These are phyloP conservation scores for Asterophora parasitica DNA, from an alignment of 768 basidiomycete genomes.

Conservation along the genomic window DNA sequence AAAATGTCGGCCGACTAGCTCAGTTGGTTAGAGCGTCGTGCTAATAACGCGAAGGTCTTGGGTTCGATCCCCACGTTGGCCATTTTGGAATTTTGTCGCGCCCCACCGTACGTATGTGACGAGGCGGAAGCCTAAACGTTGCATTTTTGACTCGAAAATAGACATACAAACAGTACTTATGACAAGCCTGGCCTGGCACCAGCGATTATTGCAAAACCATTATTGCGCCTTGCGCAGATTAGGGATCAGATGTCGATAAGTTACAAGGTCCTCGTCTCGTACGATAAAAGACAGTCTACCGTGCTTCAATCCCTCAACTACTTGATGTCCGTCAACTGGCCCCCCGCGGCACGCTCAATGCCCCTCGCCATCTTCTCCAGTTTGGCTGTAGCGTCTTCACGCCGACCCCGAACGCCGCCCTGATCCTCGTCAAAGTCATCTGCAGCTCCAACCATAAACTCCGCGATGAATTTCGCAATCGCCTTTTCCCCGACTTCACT, in stretches of 20 bases:
- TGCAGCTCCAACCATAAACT: constrained; percentile 62
- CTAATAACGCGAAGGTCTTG: constrained; percentile 85
- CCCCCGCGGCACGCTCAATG: constrained; percentile 62
- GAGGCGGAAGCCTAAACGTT: too few relatives aligned
- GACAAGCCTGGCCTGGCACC: too few relatives aligned
- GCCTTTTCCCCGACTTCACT: constrained; percentile 80
- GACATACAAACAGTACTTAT: too few relatives aligned
- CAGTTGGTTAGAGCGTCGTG: constrained; percentile 93
- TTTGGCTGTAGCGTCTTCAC: constrained; percentile 27
- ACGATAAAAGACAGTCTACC: too few relatives aligned
- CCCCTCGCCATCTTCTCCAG: constrained; percentile 46
- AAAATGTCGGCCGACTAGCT: constrained; percentile 93
- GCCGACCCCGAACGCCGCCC: constrained; percentile 15
- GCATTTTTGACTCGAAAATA: too few relatives aligned
- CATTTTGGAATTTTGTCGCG: too few relatives aligned
- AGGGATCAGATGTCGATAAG: too few relatives aligned
- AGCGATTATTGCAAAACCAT: too few relatives aligned
- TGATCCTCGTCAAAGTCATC: constrained; percentile 35
- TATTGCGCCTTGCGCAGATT: too few relatives aligned
- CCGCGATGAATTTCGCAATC: constrained; percentile 70
- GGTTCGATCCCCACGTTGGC: constrained; percentile 80
- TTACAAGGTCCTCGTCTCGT: too few relatives aligned
- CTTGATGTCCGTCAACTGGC: constrained; percentile 40
- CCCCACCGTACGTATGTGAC: too few relatives aligned
- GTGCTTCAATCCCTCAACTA: constrained; percentile 7